phyloP scores from a whole-genome alignment of 140 eudicot genomes.

The Ambrosia hybrid region DNA sequence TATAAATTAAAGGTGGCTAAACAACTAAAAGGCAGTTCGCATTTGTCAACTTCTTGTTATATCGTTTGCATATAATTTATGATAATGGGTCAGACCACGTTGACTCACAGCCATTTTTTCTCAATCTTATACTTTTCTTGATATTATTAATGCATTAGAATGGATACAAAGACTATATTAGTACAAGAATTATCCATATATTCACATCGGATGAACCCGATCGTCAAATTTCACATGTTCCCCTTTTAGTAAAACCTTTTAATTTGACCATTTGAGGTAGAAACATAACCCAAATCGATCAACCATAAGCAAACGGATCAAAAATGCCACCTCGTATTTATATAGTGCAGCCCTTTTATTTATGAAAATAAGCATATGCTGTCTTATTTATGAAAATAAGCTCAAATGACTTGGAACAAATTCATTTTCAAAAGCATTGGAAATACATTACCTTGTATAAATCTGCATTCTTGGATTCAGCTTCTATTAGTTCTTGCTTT shows the following conservation, averaged over 20 bases:
- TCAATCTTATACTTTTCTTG: neutral
- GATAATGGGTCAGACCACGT: neutral
- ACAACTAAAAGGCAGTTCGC: neutral
- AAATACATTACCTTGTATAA: slow-evolving; percentile 72
- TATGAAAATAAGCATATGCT: too few species aligned
- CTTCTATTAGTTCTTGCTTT: slow-evolving; percentile 81
- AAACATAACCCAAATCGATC: neutral
- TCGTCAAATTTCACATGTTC: neutral
- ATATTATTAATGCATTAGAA: neutral
- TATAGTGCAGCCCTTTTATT: too few species aligned
- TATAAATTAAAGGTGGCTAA: too few species aligned
- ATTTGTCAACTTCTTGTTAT: neutral
- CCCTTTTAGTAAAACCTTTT: neutral
- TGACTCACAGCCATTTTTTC: too few species aligned
- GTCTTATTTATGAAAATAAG: neutral
- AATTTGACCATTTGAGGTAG: neutral
- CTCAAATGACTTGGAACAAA: slow-evolving; percentile 11
- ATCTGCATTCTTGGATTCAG: slow-evolving; percentile 81
- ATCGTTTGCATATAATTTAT: neutral
- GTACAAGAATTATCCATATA: neutral
- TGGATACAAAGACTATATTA: neutral
- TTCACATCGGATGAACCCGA: neutral
- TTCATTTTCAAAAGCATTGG: neutral
- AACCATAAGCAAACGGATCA: neutral
- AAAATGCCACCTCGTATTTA: neutral